A percentile compares a stretch with the other conserved stretches of the same genome.
Conservation (phyloP, 1,284 basidiomycete genomes). For the Tilletia caries region DNA sequence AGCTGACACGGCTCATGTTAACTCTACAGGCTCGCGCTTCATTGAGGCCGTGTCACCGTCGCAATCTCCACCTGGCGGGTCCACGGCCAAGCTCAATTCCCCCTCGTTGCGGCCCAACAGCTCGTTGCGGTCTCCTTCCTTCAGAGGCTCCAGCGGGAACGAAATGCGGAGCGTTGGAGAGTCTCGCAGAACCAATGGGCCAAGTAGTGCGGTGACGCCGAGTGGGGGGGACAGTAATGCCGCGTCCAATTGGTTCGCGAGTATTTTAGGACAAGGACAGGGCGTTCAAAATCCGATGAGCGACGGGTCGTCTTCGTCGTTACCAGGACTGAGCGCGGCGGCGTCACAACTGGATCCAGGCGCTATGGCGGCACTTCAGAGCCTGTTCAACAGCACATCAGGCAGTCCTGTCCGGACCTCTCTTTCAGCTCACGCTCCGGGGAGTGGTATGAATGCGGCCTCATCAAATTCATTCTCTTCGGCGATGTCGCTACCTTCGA, state of each 20-base stretch:
- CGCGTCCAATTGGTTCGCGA: not conserved
- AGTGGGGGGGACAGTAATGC: not conserved
- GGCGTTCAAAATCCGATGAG: not conserved
- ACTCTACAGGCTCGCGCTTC: not conserved
- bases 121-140: not conserved
- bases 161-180: no score
- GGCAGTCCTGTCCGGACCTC: not conserved
- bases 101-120: not conserved
- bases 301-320: not conserved
- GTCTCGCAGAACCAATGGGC: no score
- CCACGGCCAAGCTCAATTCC: not conserved
- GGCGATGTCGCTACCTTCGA: not conserved
- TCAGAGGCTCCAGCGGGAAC: not conserved
- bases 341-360: not conserved
- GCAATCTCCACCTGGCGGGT: not conserved
- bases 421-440: not conserved
- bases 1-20: not conserved
- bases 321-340: not conserved
- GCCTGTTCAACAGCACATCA: conserved; percentile 2
- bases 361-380: conserved; percentile 1
- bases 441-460: not conserved
- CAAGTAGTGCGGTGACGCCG: no score
- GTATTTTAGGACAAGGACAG: not conserved
- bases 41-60: not conserved
- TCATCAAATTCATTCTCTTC: not conserved